Evolutionary conservation across 108 stramenopile genomes (phyloP), one percentile per base, ranked within the genome.

Genomic region (Cyclostephanos tholiformis): DNA sequence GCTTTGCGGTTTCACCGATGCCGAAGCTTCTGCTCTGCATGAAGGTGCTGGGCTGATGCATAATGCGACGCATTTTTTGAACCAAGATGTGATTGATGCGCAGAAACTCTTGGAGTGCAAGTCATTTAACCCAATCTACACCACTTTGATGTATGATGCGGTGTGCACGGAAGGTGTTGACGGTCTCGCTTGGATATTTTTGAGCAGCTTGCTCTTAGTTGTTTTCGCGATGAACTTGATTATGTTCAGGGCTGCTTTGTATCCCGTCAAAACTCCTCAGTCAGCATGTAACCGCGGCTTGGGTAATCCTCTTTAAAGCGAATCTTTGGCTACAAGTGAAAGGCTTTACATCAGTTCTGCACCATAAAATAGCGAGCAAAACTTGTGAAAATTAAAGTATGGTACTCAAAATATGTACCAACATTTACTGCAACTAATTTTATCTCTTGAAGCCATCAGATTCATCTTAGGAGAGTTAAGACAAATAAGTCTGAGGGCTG

Each of bases 181-280:
- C 35, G 76, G 76, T 5, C 44, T 77, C 12, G 41, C 49, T 0
- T 78, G 77, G 77, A 36, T 78, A 17, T 78, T 72, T 49, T 35
- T 48, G 23, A 73, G 66, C 8, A 53, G 44, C 19, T 41, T 76
- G 14, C 26, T 52, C 4, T 12, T 79, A 9, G 60, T 74, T 39
- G 56, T 83, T 19, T 75, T 52, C 63, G 67, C 72, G 4, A 79
- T 83, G 77, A 43, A 74, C 38, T 74, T 83, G 72, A 63, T 83
- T 35, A 75, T 73, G 43, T 79, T 75, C 44, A 67, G 82, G 22
- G 82, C 82, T 26, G 82, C 82, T 13, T 61, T 83, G 55, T 83
- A 79, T 63, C 77, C 77, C 0, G 68, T 79, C 27, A 74, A 75
- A 50, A 38, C 20, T 1, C 39, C 61, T 62, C 39, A 1, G 30